phyloP scores from a whole-genome alignment of 768 basidiomycete genomes.

The Mrakia blollopis region DNA sequence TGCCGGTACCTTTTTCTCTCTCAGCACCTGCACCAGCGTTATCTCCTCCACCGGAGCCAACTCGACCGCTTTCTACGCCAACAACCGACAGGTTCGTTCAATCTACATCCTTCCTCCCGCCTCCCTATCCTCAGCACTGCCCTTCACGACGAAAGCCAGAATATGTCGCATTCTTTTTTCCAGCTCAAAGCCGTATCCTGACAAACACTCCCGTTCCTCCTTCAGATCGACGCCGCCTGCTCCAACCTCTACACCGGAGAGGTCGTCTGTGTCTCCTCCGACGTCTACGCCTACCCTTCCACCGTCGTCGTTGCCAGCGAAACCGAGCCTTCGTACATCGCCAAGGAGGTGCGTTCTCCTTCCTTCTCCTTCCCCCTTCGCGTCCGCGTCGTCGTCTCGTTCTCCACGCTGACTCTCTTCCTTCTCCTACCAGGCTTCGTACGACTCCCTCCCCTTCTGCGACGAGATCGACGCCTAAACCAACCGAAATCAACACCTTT shows the following conservation, averaged over 20 bases:
- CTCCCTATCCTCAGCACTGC: too few relatives aligned
- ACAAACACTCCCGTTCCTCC: background rate
- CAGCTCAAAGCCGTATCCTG: background rate
- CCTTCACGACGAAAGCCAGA: too few relatives aligned
- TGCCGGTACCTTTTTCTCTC: too few relatives aligned
- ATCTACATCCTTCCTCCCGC: background rate
- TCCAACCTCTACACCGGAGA: conserved; percentile 69
- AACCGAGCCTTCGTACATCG: conserved; percentile 33
- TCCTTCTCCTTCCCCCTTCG: background rate
- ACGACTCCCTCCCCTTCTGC: conserved; percentile 30
- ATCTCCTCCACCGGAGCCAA: conserved; percentile 49
- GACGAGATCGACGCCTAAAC: conserved; percentile 22
- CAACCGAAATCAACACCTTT: background rate
- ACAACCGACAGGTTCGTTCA: conserved; percentile 61
- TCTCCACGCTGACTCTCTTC: too few relatives aligned
- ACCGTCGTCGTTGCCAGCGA: conserved; percentile 39
- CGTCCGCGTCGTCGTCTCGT: too few relatives aligned
- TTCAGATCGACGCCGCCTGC: conserved; percentile 48
- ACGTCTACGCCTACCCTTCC: conserved; percentile 49
- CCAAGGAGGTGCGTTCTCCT: conserved; percentile 6
- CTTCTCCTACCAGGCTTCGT: conserved; percentile 2
- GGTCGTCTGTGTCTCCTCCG: conserved; percentile 57
- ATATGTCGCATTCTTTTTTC: too few relatives aligned
- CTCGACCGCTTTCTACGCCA: conserved; percentile 54
- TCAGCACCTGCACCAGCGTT: conserved; percentile 55